Conservation (phyloP, 1,284 basidiomycete genomes). For the Pholiota adiposa region DNA sequence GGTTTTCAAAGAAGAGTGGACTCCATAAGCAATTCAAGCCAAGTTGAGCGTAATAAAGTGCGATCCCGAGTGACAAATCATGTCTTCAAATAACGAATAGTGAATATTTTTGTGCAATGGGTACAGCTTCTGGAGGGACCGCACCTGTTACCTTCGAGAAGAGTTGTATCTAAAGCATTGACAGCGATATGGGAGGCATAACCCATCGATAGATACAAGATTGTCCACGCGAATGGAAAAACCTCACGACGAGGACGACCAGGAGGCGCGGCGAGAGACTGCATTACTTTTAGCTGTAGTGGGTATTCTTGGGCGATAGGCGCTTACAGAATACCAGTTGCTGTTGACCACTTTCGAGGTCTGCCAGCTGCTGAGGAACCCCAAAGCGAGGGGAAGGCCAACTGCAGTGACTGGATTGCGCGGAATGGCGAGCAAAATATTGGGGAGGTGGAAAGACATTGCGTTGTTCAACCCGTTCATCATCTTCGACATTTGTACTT, state of each 20-base stretch:
- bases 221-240: constrained; percentile 67
- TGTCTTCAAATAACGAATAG: constrained; percentile 33
- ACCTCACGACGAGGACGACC: constrained; percentile 51
- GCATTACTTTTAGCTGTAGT: background rate
- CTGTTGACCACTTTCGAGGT: constrained; percentile 52
- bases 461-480: background rate
- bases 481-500: constrained; percentile 3
- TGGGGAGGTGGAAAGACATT: constrained; percentile 42
- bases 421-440: constrained; percentile 56
- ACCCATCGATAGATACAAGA: constrained; percentile 65
- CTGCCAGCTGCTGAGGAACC: constrained; percentile 55
- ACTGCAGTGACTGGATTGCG: constrained; percentile 64
- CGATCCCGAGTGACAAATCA: constrained; percentile 55
- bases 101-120: background rate
- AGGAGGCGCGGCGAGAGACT: constrained; percentile 50
- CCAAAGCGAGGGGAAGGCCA: constrained; percentile 63
- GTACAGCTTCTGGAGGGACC: background rate
- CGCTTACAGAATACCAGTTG: constrained; percentile 61
- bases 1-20: constrained; percentile 71
- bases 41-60: constrained; percentile 75
- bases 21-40: constrained; percentile 74
- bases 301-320: background rate
- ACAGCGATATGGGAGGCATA: constrained; percentile 74
- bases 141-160: constrained; percentile 46
- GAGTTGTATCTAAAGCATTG: constrained; percentile 54